These are phyloP conservation scores for Adansonia rubrostipa DNA, from an alignment of 441 rosid genomes.

Conservation along the genomic window DNA sequence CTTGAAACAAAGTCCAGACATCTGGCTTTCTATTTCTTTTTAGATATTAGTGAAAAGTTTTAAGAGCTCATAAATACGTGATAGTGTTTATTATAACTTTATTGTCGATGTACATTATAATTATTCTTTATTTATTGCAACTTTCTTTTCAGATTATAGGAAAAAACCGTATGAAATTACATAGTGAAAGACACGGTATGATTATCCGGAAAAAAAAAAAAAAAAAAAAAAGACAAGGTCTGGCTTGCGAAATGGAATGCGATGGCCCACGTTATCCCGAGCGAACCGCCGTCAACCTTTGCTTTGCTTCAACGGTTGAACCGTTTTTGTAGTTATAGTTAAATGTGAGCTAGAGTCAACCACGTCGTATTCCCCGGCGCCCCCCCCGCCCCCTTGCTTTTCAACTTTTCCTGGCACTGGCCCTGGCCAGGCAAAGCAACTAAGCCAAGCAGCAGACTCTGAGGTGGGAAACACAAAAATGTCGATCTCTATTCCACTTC, in stretches of 20 bases:
- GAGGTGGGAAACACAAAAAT: conserved; percentile 1
- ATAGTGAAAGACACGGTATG: too few relatives aligned
- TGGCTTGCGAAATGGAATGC: not conserved
- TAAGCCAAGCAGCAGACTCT: not conserved
- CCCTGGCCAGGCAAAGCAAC: not conserved
- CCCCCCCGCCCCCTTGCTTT: too few relatives aligned
- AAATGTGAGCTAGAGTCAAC: not conserved
- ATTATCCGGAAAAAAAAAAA: too few relatives aligned
- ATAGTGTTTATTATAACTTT: too few relatives aligned
- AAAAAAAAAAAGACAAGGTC: too few relatives aligned
- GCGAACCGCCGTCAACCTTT: not conserved
- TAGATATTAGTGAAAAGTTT: not conserved
- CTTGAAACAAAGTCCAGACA: not conserved
- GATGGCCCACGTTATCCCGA: conserved; percentile 12
- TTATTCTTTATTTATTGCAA: too few relatives aligned
- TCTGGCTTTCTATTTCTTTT: not conserved
- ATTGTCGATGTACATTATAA: too few relatives aligned
- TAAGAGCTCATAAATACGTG: too few relatives aligned
- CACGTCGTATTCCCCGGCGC: not conserved
- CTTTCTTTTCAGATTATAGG: too few relatives aligned
- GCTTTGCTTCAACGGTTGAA: not conserved
- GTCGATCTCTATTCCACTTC: conserved; percentile 12
- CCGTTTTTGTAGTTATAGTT: not conserved
- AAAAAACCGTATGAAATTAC: too few relatives aligned
- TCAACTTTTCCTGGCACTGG: too few relatives aligned